A percentile compares a stretch with the other conserved stretches of the same genome.
Evolutionary conservation across 2,329 filamentous ascomycete genomes (phyloP).

Genomic region (Alternaria dauci): DNA sequence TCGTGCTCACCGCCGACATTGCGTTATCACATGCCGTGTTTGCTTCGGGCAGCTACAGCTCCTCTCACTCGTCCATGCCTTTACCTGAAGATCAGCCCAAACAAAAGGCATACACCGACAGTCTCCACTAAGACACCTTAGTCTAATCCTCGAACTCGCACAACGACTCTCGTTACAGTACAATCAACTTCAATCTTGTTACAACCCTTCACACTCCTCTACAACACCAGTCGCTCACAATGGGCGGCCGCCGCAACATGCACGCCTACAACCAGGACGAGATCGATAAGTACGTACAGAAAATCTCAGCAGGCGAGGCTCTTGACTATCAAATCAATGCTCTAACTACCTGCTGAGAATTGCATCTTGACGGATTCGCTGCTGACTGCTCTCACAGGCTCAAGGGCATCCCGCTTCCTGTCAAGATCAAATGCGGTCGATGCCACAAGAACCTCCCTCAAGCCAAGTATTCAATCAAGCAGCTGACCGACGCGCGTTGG

Average conservation of each 20-base stretch:
- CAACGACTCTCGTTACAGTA: neutral
- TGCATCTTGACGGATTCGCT: neutral
- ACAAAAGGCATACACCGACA: neutral
- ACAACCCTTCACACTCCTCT: neutral
- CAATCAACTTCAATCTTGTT: neutral
- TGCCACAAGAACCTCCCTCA: conserved; percentile 55
- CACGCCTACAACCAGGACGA: conserved; percentile 23
- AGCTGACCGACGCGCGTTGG: conserved; percentile 50
- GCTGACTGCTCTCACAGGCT: conserved; percentile 21
- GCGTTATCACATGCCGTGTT: neutral
- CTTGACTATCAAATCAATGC: too few relatives aligned
- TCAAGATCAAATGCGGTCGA: conserved; percentile 55
- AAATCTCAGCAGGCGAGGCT: too few relatives aligned
- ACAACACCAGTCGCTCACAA: neutral
- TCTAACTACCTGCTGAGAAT: too few relatives aligned
- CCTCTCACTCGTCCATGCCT: conserved; percentile 8
- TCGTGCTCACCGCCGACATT: neutral
- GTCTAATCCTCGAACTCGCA: neutral
- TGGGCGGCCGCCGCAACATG: conserved; percentile 8
- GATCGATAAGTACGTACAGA: conserved; percentile 17
- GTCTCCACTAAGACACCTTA: neutral
- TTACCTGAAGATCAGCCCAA: conserved; percentile 10
- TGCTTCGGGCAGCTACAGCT: neutral
- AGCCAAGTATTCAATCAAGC: conserved; percentile 57
- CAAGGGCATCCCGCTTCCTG: conserved; percentile 29